phyloP scores from a whole-genome alignment of 2,329 filamentous ascomycete genomes.

The Diplodia corticola region DNA sequence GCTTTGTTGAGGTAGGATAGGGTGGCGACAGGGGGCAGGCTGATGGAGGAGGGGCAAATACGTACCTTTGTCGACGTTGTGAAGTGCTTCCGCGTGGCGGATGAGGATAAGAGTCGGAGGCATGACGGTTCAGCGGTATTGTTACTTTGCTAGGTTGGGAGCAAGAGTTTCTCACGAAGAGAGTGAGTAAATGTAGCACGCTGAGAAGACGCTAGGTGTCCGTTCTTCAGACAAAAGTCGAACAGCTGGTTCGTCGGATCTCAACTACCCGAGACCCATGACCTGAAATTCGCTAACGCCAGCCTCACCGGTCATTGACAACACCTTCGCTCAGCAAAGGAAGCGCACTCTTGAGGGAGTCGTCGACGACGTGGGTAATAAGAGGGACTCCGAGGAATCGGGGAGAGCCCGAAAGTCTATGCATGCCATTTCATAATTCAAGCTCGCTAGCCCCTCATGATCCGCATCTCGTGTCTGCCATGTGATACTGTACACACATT shows the following conservation, averaged over 20 bases:
- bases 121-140: conserved; percentile 31
- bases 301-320: background rate
- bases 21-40: background rate
- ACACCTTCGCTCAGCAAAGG: background rate
- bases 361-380: background rate
- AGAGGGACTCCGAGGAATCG: background rate
- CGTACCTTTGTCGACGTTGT: conserved; percentile 42
- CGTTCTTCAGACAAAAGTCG: background rate
- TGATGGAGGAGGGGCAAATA: background rate
- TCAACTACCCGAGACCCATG: background rate
- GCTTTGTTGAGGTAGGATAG: background rate
- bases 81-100: conserved; percentile 48
- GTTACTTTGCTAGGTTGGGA: background rate
- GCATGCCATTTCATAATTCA: conserved; percentile 17
- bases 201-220: background rate
- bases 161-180: background rate
- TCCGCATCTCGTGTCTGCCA: conserved; percentile 4
- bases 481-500: conserved; percentile 33
- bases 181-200: background rate
- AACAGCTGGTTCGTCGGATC: background rate
- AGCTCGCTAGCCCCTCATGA: conserved; percentile 11
- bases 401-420: conserved; percentile 8
- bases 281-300: background rate
- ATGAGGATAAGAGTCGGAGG: conserved; percentile 49
- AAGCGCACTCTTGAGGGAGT: background rate